Evolutionary conservation across 257 asterid genomes (phyloP).

Genomic region (Jasminum sambac): DNA sequence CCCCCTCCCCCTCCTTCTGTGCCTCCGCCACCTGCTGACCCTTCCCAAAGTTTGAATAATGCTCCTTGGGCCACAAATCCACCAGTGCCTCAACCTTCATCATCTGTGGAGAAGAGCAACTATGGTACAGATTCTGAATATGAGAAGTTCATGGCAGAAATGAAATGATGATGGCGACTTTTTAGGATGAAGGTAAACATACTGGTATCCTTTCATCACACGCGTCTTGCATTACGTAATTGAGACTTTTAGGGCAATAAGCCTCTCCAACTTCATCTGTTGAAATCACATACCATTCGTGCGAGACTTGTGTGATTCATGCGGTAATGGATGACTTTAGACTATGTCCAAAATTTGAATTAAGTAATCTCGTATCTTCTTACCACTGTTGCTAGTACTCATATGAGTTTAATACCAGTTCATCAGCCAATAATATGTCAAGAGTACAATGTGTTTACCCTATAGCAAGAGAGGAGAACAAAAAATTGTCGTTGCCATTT

Average conservation of each 20-base stretch:
- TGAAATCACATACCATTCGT: neutral
- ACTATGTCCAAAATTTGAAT: neutral
- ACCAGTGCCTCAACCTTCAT: slow-evolving; percentile 55
- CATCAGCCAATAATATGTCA: neutral
- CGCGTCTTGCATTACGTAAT: neutral
- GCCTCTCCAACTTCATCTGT: neutral
- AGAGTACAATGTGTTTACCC: neutral
- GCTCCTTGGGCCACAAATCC: slow-evolving; percentile 87
- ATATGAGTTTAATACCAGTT: neutral
- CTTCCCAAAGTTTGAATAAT: slow-evolving; percentile 57
- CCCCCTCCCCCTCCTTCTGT: slow-evolving; percentile 26
- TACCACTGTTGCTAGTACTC: neutral
- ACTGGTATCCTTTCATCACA: neutral
- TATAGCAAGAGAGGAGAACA: neutral
- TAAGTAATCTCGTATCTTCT: neutral
- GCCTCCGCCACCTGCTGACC: slow-evolving; percentile 51
- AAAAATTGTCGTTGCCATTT: neutral
- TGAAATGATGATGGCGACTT: slow-evolving; percentile 43
- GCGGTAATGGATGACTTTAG: neutral
- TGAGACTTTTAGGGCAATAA: neutral
- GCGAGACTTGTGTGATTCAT: neutral
- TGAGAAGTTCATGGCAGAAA: slow-evolving; percentile 96
- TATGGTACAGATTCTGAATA: slow-evolving; percentile 66
- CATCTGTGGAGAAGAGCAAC: slow-evolving; percentile 59
- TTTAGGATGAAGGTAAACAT: slow-evolving; percentile 33